Evolutionary conservation across 106 monocot genomes (phyloP), one percentile per base, ranked within the genome.

Genomic region (Amphibolis antarctica): DNA sequence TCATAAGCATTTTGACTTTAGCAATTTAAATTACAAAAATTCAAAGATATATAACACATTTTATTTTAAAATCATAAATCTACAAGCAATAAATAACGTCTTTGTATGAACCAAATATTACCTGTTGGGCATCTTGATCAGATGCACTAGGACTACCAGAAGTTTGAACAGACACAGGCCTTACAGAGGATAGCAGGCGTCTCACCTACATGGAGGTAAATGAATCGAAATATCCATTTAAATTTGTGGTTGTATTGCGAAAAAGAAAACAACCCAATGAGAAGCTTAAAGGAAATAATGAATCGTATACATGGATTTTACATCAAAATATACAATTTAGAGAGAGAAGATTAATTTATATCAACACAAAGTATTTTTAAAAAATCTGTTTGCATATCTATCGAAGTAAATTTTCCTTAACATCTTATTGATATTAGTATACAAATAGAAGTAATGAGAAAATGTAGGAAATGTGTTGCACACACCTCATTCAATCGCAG

Each of bases 41-140:
- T n/a, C n/a, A n/a, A n/a, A n/a, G n/a, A n/a, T n/a, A n/a, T n/a
- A n/a, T n/a, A n/a, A n/a, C n/a, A n/a, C n/a, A n/a, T n/a, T n/a
- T n/a, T n/a, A n/a, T n/a, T n/a, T n/a, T n/a, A n/a, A n/a, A n/a
- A n/a, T n/a, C n/a, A n/a, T n/a, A n/a, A n/a, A n/a, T n/a, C n/a
- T n/a, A n/a, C n/a, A n/a, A n/a, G n/a, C n/a, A n/a, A n/a, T n/a
- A n/a, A n/a, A n/a, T n/a, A n/a, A n/a, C n/a, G n/a, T n/a, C n/a
- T n/a, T n/a, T n/a, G n/a, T n/a, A n/a, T 27, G 25, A 10, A 27
- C 24, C 4, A 26, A 56, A 59, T 11, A 23, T 17, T 52, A 96
- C 94, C 89, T 96, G 94, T 62, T 96, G 94, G 30, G 86, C 73
- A 26, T 96, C 94, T 76, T 96, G 94, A 74, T 96, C 89, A 69